Evolutionary conservation across 1,284 basidiomycete species (phyloP).

Genomic region (Ceratobasidium sp.): DNA sequence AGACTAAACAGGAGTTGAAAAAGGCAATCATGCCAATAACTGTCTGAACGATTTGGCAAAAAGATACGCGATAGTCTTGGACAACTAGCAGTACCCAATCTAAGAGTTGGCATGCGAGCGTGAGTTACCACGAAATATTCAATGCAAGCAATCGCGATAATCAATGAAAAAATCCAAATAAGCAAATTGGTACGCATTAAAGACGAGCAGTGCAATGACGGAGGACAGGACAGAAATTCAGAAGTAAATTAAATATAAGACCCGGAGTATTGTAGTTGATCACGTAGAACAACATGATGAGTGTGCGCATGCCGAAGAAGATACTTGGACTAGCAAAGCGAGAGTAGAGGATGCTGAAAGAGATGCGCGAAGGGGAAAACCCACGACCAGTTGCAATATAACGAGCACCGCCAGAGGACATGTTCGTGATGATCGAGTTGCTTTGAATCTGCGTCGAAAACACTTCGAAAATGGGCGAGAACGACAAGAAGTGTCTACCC

Average conservation of each 20-base stretch:
- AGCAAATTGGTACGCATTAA: slow-evolving; percentile 97
- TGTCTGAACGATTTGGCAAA: slow-evolving; percentile 88
- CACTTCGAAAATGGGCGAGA: slow-evolving; percentile 94
- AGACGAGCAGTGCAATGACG: slow-evolving; percentile 94
- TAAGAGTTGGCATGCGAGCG: slow-evolving; percentile 96
- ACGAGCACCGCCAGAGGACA: slow-evolving; percentile 94
- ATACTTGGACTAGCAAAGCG: slow-evolving; percentile 39
- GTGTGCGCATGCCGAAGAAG: slow-evolving; percentile 63
- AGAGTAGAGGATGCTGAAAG: too few relatives aligned
- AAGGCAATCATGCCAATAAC: slow-evolving; percentile 89
- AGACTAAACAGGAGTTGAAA: slow-evolving; percentile 90
- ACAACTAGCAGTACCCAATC: slow-evolving; percentile 96
- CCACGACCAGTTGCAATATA: slow-evolving; percentile 99
- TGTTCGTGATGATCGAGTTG: slow-evolving; percentile 92
- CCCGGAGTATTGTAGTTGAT: slow-evolving; percentile 84
- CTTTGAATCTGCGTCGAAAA: slow-evolving; percentile 97
- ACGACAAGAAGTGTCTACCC: slow-evolving; percentile 89
- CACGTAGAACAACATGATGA: slow-evolving; percentile 91
- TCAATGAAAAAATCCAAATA: slow-evolving; percentile 96
- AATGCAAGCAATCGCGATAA: slow-evolving; percentile 95
- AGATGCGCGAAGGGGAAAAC: slow-evolving; percentile 92
- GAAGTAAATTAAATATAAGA: slow-evolving; percentile 93
- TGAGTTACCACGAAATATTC: slow-evolving; percentile 98
- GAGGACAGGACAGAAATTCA: slow-evolving; percentile 91
- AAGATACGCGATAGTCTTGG: slow-evolving; percentile 72